A percentile compares a stretch with the other conserved stretches of the same genome.
These are phyloP conservation scores for Hebeloma cylindrosporum DNA, from an alignment of 768 basidiomycete species.

Conservation along the genomic window DNA sequence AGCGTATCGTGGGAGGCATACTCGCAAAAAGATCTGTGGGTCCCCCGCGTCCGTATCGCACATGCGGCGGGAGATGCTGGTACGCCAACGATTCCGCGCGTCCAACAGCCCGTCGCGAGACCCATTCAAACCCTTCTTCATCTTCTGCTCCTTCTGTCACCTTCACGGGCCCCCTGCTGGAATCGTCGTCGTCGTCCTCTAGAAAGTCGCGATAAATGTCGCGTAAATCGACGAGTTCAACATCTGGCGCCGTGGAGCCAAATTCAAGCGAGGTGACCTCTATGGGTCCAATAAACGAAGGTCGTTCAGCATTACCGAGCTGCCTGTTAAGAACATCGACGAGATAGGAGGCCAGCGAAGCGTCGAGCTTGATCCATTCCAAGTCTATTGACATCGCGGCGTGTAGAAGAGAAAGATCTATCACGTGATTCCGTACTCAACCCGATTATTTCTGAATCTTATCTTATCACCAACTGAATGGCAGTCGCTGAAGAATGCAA, in stretches of 20 bases:
- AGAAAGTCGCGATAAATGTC: slow-evolving; percentile 96
- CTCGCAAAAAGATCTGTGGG: slow-evolving; percentile 59
- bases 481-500: no score
- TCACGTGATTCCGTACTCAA: slow-evolving; percentile 3
- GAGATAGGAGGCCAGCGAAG: slow-evolving; percentile 64
- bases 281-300: slow-evolving; percentile 94
- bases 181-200: slow-evolving; percentile 72
- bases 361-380: slow-evolving; percentile 85
- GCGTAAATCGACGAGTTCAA: slow-evolving; percentile 87
- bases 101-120: slow-evolving; percentile 61
- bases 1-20: slow-evolving; percentile 47
- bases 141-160: slow-evolving; percentile 54
- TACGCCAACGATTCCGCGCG: slow-evolving; percentile 59
- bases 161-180: slow-evolving; percentile 50
- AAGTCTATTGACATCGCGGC: slow-evolving; percentile 88
- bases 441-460: no score
- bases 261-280: slow-evolving; percentile 86
- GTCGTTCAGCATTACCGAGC: slow-evolving; percentile 68
- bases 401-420: slow-evolving; percentile 15
- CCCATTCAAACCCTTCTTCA: slow-evolving; percentile 84
- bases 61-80: slow-evolving; percentile 71
- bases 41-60: slow-evolving; percentile 62
- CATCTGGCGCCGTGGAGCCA: slow-evolving; percentile 77
- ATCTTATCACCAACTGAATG: no score
- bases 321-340: slow-evolving; percentile 79